These are phyloP conservation scores for Microbotryum lychnidis-dioicae DNA, from an alignment of 1,284 basidiomycete genomes.

Conservation along the genomic window DNA sequence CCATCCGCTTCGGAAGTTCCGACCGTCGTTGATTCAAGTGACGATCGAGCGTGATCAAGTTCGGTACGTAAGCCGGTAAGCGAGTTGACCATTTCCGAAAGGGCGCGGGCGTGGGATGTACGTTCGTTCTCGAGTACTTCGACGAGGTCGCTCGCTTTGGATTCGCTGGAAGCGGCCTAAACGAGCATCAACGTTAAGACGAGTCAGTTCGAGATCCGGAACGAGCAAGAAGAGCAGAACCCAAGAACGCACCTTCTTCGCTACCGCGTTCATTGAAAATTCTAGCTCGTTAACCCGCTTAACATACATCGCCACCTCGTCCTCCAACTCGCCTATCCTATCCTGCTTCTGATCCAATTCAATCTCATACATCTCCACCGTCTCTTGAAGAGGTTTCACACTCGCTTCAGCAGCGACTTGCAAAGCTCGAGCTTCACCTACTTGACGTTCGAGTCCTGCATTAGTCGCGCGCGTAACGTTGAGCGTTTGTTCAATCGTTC, in stretches of 20 bases:
- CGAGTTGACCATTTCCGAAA: too few species aligned
- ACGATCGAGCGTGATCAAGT: not conserved
- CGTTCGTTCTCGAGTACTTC: not conserved
- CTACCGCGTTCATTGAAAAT: conserved; percentile 9
- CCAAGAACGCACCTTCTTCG: conserved; percentile 8
- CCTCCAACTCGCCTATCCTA: conserved; percentile 11
- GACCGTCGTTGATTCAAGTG: not conserved
- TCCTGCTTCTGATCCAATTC: not conserved
- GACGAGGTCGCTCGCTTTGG: not conserved
- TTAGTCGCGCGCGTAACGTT: not conserved
- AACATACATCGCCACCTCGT: conserved; percentile 1
- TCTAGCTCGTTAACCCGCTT: conserved; percentile 13
- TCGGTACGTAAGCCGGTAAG: not conserved
- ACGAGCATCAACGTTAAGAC: conserved; percentile 2
- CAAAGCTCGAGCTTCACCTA: not conserved
- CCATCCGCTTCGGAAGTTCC: too few species aligned
- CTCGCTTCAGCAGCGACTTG: not conserved
- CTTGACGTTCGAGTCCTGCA: not conserved
- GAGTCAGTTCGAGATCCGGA: conserved; percentile 15
- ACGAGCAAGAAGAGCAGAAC: conserved; percentile 7
- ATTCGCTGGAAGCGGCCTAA: conserved; percentile 1
- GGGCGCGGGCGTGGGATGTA: too few species aligned
- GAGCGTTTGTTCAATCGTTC: conserved; percentile 1
- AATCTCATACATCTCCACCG: not conserved
- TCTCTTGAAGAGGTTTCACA: not conserved